Conservation (phyloP, 176 grass and related monocot species). For the Oryza coarctata region DNA sequence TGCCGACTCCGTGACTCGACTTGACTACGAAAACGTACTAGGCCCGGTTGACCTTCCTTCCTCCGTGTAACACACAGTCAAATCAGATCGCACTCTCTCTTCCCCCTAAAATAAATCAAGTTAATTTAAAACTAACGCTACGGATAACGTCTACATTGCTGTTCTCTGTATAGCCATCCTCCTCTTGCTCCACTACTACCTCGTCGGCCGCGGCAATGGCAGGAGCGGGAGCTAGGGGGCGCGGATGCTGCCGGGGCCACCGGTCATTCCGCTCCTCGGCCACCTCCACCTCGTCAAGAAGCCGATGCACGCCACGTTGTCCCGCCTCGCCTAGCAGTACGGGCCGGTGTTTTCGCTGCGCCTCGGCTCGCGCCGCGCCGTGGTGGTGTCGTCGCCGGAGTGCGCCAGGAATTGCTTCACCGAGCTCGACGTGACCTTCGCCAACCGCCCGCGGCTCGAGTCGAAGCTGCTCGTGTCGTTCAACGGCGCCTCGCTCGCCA, state of each 20-base stretch:
- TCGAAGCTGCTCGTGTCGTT: constrained; percentile 36
- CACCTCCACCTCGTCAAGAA: constrained; percentile 67
- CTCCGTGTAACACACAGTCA: too few species aligned
- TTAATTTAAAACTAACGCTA: too few species aligned
- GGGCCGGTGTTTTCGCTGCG: constrained; percentile 53
- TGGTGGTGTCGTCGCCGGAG: constrained; percentile 48
- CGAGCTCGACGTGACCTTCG: constrained; percentile 53
- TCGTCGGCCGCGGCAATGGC: neutral
- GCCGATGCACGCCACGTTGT: constrained; percentile 47
- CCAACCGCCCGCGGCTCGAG: constrained; percentile 53
- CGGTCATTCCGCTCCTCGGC: constrained; percentile 45
- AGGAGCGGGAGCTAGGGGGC: neutral
- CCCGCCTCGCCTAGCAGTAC: constrained; percentile 25
- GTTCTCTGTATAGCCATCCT: constrained; percentile 28
- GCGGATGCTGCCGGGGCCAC: constrained; percentile 49
- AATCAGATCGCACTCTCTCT: too few species aligned
- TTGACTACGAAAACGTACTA: too few species aligned
- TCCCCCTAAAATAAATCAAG: too few species aligned
- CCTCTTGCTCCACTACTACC: constrained; percentile 38
- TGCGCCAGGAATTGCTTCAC: constrained; percentile 58
- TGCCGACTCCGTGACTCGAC: too few species aligned
- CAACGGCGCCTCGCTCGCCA: constrained; percentile 38
- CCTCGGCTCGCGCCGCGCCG: constrained; percentile 46
- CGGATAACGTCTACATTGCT: constrained; percentile 16
- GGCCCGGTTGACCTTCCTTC: too few species aligned